Conservation (phyloP, 495 filamentous ascomycete genomes). For the Neurospora tetraspora region DNA sequence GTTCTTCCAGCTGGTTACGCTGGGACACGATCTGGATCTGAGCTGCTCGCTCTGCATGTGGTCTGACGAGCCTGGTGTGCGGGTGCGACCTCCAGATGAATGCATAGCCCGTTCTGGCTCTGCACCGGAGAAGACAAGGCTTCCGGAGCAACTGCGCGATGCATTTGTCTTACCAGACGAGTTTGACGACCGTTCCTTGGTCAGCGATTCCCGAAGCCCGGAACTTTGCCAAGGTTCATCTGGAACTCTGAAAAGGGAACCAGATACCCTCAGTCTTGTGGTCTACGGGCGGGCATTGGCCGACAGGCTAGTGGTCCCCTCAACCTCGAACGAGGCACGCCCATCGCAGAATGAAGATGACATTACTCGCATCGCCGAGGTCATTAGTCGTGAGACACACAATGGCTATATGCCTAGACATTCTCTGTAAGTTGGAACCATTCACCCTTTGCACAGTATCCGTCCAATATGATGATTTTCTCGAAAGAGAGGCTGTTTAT, state of each 20-base stretch:
- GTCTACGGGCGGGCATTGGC: neutral
- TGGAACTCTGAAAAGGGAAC: neutral
- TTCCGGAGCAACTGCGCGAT: constrained; percentile 1
- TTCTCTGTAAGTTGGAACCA: constrained; percentile 8
- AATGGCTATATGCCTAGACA: constrained; percentile 16
- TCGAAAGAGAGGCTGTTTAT: constrained; percentile 1
- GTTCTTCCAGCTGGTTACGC: constrained; percentile 22
- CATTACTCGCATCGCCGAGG: constrained; percentile 6
- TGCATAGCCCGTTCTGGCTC: neutral
- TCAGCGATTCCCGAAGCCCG: neutral
- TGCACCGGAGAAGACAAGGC: neutral
- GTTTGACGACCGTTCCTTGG: constrained; percentile 13
- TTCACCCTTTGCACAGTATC: neutral
- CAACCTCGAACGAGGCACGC: neutral
- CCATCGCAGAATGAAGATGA: neutral
- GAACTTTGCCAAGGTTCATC: neutral
- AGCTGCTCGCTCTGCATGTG: constrained; percentile 20
- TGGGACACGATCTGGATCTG: constrained; percentile 18
- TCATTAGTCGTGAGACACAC: constrained; percentile 4
- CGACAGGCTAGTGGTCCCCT: neutral
- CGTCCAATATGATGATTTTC: neutral
- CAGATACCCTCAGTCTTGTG: constrained; percentile 1
- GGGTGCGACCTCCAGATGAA: constrained; percentile 3
- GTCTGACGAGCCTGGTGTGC: constrained; percentile 7
- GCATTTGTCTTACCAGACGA: constrained; percentile 21